Evolutionary conservation across 148 eudicot genomes (phyloP).

Genomic region (Pouteria glomerata): DNA sequence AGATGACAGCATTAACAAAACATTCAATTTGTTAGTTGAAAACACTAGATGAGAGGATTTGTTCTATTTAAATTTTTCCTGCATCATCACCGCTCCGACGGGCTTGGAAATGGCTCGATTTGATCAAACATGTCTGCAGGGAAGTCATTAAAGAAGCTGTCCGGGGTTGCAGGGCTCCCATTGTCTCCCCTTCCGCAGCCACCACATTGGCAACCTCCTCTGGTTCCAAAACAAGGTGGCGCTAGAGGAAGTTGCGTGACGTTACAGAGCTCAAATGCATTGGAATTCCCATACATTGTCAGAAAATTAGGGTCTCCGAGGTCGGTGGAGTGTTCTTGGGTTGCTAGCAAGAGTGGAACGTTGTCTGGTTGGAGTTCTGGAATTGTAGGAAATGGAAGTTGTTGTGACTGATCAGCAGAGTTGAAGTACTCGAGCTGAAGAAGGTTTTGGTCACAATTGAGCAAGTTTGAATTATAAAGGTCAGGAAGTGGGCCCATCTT

Average conservation of each 20-base stretch:
- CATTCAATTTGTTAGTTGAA: background rate
- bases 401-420: conserved; percentile 15
- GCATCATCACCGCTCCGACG: conserved; percentile 39
- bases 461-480: conserved; percentile 5
- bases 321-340: conserved; percentile 26
- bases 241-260: conserved; percentile 14
- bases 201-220: conserved; percentile 9
- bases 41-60: background rate
- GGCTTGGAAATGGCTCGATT: conserved; percentile 60
- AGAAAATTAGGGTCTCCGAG: conserved; percentile 34
- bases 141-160: conserved; percentile 66
- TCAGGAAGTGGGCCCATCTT: conserved; percentile 21
- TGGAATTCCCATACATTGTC: conserved; percentile 28
- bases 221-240: conserved; percentile 24
- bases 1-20: background rate
- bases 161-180: conserved; percentile 30
- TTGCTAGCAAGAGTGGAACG: conserved; percentile 21
- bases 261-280: conserved; percentile 17
- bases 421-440: conserved; percentile 16
- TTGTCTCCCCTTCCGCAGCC: conserved; percentile 17
- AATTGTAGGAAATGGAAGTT: conserved; percentile 12
- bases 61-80: background rate
- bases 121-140: conserved; percentile 75
- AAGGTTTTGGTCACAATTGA: conserved; percentile 16
- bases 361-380: conserved; percentile 21